Base-by-base conservation (phyloP, 345 rosid genomes). In the Camelina hispida region DNA sequence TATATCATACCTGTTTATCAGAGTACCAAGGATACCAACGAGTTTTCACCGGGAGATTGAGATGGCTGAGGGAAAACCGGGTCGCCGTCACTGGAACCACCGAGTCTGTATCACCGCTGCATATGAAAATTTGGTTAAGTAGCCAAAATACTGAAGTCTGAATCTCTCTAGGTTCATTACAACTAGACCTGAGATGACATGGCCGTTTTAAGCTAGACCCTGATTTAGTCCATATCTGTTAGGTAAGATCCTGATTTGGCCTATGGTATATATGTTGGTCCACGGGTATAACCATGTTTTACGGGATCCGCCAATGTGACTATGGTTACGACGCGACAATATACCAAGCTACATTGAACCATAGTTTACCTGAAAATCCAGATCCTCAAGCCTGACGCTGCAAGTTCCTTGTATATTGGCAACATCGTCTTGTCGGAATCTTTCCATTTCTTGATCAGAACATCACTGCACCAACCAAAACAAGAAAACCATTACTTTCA, bases 1-100 rank as follows among this genome's bases (percentile, higher is more conserved):
- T 20, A 5, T 73, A 87, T 55, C 12, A 54, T 76, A 76, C 97
- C 93, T 90, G 94, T 53, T 77, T 75, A 63, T 80, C 88, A 3
- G 88, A 75, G 78, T 90, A 87, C 98, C 98, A 91, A 16, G 98
- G 96, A 37, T 91, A 87, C 98, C 98, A 90, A n/a, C 79, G 83
- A 4, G 82, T 88, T 81, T 84, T 87, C 23, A 85, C 81, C 13
- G 84, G 58, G 53, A 90, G 93, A 71, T 87, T 89, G 9, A 95
- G 89, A 77, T 88, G 96, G 81, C 87, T 73, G 3, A 95, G 89
- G 16, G 96, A 81, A 80, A 90, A 92, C 79, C 97, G 78, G 6
- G 99, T 95, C 20, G 99, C 97, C 0, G 93, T 95, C 72, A 92
- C 95, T 1, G 97, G 97, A 37, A 92, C 93, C 28, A 94, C 90